Evolutionary conservation across 495 filamentous ascomycete genomes (phyloP).

Genomic region (Tuber melanosporum): DNA sequence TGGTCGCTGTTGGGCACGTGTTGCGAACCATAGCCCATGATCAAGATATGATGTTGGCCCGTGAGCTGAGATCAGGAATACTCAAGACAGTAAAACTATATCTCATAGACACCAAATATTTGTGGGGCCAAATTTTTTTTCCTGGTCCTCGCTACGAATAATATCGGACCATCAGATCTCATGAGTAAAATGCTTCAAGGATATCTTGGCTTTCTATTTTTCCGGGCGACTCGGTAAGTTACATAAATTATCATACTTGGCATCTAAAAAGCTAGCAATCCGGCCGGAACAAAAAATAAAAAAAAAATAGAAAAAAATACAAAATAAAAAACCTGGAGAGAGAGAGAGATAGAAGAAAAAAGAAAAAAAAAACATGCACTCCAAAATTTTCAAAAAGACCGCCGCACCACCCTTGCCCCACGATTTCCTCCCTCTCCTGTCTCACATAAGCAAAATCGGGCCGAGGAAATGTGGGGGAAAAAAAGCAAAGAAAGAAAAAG

Average conservation of each 20-base stretch:
- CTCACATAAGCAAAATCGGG: slow-evolving; percentile 2
- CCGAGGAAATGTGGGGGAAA: background rate
- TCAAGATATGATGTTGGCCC: background rate
- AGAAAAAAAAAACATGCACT: background rate
- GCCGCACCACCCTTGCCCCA: background rate
- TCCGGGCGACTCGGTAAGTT: background rate
- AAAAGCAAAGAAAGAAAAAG: background rate
- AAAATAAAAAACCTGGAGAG: background rate
- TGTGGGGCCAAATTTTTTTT: background rate
- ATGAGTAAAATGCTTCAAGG: background rate
- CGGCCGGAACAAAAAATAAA: background rate
- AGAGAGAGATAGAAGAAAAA: background rate
- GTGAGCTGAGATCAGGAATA: background rate
- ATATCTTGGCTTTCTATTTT: background rate
- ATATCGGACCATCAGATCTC: background rate
- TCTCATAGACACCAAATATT: background rate
- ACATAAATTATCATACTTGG: background rate
- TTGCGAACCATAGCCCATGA: slow-evolving; percentile 3
- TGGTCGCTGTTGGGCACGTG: background rate
- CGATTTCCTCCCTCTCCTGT: background rate
- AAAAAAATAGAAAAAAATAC: background rate
- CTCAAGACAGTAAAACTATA: background rate
- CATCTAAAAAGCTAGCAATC: background rate
- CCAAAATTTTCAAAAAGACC: slow-evolving; percentile 1
- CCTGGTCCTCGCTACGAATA: background rate